Conservation (phyloP, 176 grass and related monocot genomes). For the Zoysia pacifica region DNA sequence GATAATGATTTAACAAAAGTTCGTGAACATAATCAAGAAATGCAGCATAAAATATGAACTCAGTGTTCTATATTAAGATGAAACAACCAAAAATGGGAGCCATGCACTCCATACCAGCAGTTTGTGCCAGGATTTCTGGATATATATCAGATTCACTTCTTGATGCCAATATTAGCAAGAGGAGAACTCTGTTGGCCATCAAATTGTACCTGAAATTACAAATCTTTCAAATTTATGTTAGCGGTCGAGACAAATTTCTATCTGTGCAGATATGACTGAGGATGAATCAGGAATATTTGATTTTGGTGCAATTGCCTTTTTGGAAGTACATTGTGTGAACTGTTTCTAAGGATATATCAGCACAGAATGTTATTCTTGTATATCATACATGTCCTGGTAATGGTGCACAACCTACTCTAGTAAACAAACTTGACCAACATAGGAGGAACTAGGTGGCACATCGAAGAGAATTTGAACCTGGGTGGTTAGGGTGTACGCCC, state of each 20-base stretch:
- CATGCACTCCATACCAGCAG: conserved; percentile 61
- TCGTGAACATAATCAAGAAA: background rate
- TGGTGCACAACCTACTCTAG: too few species aligned
- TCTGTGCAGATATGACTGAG: conserved; percentile 22
- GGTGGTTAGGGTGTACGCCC: too few species aligned
- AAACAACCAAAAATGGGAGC: conserved; percentile 12
- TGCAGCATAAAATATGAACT: background rate
- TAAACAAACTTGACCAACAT: too few species aligned
- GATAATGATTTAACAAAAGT: conserved; percentile 1
- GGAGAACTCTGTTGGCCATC: conserved; percentile 95
- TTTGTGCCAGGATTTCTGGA: conserved; percentile 75
- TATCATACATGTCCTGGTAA: too few species aligned
- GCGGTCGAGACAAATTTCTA: conserved; percentile 5
- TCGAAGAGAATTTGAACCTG: too few species aligned
- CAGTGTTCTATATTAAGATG: background rate
- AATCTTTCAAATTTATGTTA: background rate
- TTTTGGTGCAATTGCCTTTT: background rate
- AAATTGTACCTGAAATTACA: conserved; percentile 88
- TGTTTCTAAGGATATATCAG: conserved; percentile 15
- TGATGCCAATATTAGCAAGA: conserved; percentile 85
- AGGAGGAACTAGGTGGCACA: too few species aligned
- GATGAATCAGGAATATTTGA: conserved; percentile 6
- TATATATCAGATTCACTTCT: conserved; percentile 73
- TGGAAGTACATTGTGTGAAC: background rate
- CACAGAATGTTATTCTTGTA: background rate